A percentile compares a stretch with the other conserved stretches of the same genome.
Evolutionary conservation across 148 eudicot species (phyloP).

Genomic region (Beta vulgaris): DNA sequence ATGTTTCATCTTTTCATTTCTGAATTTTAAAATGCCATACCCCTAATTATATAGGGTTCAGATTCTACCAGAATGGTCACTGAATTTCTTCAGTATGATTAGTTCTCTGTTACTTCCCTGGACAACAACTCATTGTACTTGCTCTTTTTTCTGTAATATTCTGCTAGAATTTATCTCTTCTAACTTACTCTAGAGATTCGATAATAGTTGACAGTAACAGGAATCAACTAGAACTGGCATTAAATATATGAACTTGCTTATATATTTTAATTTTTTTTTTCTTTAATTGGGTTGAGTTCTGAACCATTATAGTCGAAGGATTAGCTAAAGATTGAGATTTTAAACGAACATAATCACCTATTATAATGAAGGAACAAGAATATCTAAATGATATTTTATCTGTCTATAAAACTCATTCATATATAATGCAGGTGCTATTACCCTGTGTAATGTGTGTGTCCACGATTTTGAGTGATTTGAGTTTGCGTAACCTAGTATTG

Average conservation of each 20-base stretch:
- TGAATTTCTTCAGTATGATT: neutral
- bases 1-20: too few species aligned
- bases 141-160: neutral
- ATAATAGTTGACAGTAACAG: neutral
- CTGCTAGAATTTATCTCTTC: neutral
- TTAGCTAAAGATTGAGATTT: neutral
- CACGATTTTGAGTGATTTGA: neutral
- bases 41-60: neutral
- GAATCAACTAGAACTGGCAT: neutral
- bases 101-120: neutral
- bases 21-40: neutral
- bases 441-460: neutral
- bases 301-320: neutral
- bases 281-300: neutral
- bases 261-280: neutral
- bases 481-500: too few species aligned
- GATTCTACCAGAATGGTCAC: neutral
- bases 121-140: neutral
- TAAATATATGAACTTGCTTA: neutral
- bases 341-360: neutral
- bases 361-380: neutral
- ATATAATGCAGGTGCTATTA: neutral
- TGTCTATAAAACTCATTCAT: neutral
- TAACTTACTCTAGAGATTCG: neutral
- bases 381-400: neutral